A percentile compares a stretch with the other conserved stretches of the same genome.
These are phyloP conservation scores for Penicillium egyptiacum DNA, from an alignment of 495 filamentous ascomycete species.

Conservation along the genomic window DNA sequence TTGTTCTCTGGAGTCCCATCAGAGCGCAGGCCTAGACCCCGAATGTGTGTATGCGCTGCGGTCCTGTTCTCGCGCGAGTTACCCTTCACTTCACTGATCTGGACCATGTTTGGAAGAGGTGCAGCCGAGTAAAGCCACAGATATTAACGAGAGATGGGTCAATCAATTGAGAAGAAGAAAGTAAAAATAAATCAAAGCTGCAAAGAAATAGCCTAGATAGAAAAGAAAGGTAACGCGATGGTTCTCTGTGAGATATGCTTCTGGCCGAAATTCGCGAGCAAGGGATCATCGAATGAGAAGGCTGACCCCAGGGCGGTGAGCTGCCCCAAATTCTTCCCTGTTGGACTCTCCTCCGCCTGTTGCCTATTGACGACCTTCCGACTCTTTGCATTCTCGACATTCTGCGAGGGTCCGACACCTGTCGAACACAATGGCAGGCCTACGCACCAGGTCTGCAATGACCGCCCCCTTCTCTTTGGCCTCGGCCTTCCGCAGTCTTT, in stretches of 20 bases:
- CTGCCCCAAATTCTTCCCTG: constrained; percentile 41
- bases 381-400: constrained; percentile 2
- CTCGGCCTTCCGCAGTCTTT: constrained; percentile 44
- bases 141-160: constrained; percentile 1
- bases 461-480: constrained; percentile 41
- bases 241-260: constrained; percentile 23
- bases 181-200: constrained; percentile 11
- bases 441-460: constrained; percentile 34
- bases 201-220: constrained; percentile 14
- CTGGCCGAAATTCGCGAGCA: constrained; percentile 42
- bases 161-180: constrained; percentile 1
- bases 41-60: constrained; percentile 95
- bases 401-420: constrained; percentile 5
- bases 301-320: constrained; percentile 43
- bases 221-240: constrained; percentile 20
- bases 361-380: constrained; percentile 6
- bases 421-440: constrained; percentile 33
- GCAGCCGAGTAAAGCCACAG: constrained; percentile 29
- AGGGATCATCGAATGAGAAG: constrained; percentile 36
- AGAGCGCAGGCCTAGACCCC: constrained; percentile 77
- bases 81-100: constrained; percentile 94
- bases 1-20: constrained; percentile 80
- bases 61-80: constrained; percentile 94
- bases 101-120: constrained; percentile 65
- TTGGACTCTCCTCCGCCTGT: constrained; percentile 5